phyloP scores from a whole-genome alignment of 768 basidiomycete species.

The Nidularia sp. region DNA sequence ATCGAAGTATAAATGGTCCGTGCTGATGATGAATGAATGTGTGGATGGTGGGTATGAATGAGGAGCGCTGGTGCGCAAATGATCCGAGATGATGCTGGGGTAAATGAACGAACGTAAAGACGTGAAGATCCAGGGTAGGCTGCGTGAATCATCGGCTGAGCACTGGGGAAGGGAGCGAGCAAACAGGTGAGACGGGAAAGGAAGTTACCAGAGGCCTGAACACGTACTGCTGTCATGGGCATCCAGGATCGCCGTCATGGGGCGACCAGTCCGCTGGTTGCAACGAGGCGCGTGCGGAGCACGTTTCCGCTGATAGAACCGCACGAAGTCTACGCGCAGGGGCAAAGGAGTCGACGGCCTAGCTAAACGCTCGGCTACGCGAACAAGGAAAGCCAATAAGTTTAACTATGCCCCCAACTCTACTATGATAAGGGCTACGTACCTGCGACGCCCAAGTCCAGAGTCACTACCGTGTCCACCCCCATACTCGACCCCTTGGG shows the following conservation, averaged over 20 bases:
- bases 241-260: background rate
- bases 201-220: too few species aligned
- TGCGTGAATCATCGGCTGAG: too few species aligned
- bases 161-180: too few species aligned
- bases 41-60: too few species aligned
- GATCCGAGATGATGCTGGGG: too few species aligned
- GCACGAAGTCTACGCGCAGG: conserved; percentile 9
- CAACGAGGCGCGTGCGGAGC: background rate
- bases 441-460: background rate
- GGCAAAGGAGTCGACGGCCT: background rate
- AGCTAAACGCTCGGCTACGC: background rate
- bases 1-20: too few species aligned
- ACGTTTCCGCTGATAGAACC: conserved; percentile 8
- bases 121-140: too few species aligned
- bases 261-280: background rate
- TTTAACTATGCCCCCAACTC: background rate
- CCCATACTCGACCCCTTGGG: background rate
- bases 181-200: too few species aligned
- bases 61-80: too few species aligned
- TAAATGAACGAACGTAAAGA: too few species aligned
- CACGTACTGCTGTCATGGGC: too few species aligned
- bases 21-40: too few species aligned
- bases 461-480: background rate
- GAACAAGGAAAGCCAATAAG: background rate
- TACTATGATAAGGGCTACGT: background rate